Percentiles rank a stretch among this genome's conserved stretches.
Conservation (phyloP, 2,329 filamentous ascomycete species). For the Penicillium sumatraense region DNA sequence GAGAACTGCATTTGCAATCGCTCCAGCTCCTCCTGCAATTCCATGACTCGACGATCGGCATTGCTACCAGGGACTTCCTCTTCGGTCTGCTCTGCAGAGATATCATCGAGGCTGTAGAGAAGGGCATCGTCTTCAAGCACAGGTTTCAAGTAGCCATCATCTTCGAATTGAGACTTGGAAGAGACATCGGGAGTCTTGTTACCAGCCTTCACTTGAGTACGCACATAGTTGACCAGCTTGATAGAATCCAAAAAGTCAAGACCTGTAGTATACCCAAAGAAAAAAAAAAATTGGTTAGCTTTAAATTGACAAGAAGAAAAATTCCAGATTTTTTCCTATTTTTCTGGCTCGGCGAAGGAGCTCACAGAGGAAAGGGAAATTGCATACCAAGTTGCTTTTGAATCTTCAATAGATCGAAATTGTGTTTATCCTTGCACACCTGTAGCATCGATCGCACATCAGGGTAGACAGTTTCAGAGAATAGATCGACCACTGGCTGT, state of each 20-base stretch:
- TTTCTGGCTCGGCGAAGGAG: background rate
- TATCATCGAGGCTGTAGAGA: constrained; percentile 83
- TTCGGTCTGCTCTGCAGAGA: constrained; percentile 53
- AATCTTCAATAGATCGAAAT: constrained; percentile 69
- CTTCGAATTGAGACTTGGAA: constrained; percentile 66
- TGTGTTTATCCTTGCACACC: constrained; percentile 68
- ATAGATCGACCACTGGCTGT: constrained; percentile 68
- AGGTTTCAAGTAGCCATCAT: constrained; percentile 81
- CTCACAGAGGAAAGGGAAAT: background rate
- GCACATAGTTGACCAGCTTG: constrained; percentile 73
- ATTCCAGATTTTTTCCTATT: background rate
- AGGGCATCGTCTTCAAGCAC: constrained; percentile 87
- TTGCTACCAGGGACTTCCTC: constrained; percentile 34
- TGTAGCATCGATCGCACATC: constrained; percentile 68
- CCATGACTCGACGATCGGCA: constrained; percentile 56
- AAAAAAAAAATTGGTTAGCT: constrained; percentile 27
- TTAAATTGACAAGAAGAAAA: constrained; percentile 3
- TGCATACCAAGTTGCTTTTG: constrained; percentile 57
- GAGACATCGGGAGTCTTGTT: constrained; percentile 60
- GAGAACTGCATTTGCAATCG: constrained; percentile 65
- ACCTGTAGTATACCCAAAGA: no score
- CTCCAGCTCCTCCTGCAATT: constrained; percentile 66
- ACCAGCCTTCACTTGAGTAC: constrained; percentile 52
- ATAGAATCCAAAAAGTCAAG: constrained; percentile 76
- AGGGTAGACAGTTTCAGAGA: constrained; percentile 69